Evolutionary conservation across 2,329 filamentous ascomycete genomes (phyloP), one percentile per base, ranked within the genome.

Genomic region (Cryphonectria nitschkei): DNA sequence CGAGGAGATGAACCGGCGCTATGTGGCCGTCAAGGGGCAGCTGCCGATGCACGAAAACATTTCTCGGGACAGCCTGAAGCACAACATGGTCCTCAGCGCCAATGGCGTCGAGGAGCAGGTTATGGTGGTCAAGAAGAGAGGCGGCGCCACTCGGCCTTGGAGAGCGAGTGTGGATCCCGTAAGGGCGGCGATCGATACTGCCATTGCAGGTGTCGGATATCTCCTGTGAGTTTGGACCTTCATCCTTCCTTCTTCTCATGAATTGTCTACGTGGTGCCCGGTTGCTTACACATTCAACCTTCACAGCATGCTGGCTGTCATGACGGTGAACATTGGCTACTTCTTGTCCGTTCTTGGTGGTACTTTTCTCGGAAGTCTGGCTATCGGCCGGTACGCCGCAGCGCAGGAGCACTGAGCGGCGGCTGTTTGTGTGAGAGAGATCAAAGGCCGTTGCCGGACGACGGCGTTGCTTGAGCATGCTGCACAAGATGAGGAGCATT

Each of bases 71-170:
- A 83, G 84, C 22, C 87, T 90, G 73, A 87, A 88, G 65, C 92
- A 92, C 81, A 84, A 86, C 54, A 91, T 87, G 79, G 85, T 89
- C 0, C 85, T 95, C 66, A 92, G 90, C 0, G 90, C 90, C 75
- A 93, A 94, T 74, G 94, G 94, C 0, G 82, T 94, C 63, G 92
- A 97, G 82, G 93, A 97, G 82, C 88, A 89, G 62, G 93, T 97
- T 54, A 85, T 90, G 74, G 88, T 97, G 1, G 89, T 97, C 52
- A 85, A 88, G 78, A 87, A 86, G 77, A 86, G 83, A 65, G 82
- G 82, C 26, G 79, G 81, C 43, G 82, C 84, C 58, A 81, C 82
- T 3, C 84, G 90, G 75, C 94, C 95, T 1, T 98, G 93, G 91
- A 87, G 95, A 74, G 87, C 97, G 77, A 93, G 88, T 61, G 91